Percentiles rank a stretch among this genome's conserved stretches.
Conservation (phyloP, 1,284 basidiomycete species). For the Heterobasidion parviporum region DNA sequence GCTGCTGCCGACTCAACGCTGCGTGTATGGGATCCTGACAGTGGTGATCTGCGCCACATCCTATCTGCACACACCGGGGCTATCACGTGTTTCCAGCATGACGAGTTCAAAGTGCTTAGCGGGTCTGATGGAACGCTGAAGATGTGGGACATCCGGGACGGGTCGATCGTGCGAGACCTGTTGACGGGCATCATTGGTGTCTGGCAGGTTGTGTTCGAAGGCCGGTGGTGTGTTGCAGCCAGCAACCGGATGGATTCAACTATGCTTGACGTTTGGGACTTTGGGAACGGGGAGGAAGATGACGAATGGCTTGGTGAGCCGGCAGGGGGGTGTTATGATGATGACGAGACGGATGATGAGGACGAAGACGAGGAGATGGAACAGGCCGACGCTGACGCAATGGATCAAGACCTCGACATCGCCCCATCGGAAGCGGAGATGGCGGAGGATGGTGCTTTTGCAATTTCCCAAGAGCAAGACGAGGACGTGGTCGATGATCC, state of each 20-base stretch:
- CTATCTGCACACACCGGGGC: slow-evolving; percentile 87
- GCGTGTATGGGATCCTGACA: slow-evolving; percentile 86
- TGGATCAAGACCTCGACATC: slow-evolving; percentile 56
- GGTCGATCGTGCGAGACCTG: slow-evolving; percentile 77
- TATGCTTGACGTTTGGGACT: slow-evolving; percentile 83
- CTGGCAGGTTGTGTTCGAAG: slow-evolving; percentile 94
- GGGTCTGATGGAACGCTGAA: slow-evolving; percentile 94
- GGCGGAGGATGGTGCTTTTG: slow-evolving; percentile 19
- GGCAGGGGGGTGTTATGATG: slow-evolving; percentile 41
- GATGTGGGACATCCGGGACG: slow-evolving; percentile 91
- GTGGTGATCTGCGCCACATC: slow-evolving; percentile 70
- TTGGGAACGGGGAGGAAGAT: slow-evolving; percentile 54
- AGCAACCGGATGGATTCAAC: slow-evolving; percentile 77
- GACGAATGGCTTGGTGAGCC: slow-evolving; percentile 50
- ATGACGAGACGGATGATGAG: slow-evolving; percentile 36
- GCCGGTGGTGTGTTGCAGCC: slow-evolving; percentile 87
- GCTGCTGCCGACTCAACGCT: slow-evolving; percentile 92
- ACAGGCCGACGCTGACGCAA: slow-evolving; percentile 48
- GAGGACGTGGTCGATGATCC: slow-evolving; percentile 17
- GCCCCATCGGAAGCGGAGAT: slow-evolving; percentile 41
- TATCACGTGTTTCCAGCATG: slow-evolving; percentile 96
- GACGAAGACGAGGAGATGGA: slow-evolving; percentile 39
- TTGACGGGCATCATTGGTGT: slow-evolving; percentile 85
- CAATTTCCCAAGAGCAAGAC: slow-evolving; percentile 26
- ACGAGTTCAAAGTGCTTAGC: slow-evolving; percentile 91